phyloP scores from a whole-genome alignment of 805 yeast genomes.

The Yarrowia bubula region DNA sequence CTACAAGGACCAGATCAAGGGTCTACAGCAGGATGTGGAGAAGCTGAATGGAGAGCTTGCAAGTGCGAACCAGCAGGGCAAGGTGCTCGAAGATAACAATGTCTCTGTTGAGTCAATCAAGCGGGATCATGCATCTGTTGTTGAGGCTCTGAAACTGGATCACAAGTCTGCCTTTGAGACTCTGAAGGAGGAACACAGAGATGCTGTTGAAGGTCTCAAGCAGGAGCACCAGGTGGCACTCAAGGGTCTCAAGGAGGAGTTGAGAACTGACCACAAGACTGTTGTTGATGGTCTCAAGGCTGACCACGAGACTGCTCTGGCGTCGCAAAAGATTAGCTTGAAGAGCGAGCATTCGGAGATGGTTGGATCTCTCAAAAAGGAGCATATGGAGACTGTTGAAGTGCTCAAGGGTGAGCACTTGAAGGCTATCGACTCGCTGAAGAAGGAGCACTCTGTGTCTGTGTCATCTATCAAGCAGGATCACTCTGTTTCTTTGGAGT shows the following conservation, averaged over 20 bases:
- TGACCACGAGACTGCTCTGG: background rate
- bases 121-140: background rate
- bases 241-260: background rate
- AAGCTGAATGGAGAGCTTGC: background rate
- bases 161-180: background rate
- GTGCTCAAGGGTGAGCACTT: background rate
- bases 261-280: background rate
- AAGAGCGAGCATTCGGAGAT: background rate
- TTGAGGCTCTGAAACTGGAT: background rate
- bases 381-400: background rate
- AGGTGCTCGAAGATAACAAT: background rate
- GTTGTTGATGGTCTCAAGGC: background rate
- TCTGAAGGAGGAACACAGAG: background rate
- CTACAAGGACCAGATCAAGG: conserved; percentile 24
- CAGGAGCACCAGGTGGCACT: background rate
- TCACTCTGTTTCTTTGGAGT: background rate
- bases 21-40: background rate
- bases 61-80: background rate
- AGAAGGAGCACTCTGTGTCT: background rate
- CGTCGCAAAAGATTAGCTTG: background rate
- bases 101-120: background rate
- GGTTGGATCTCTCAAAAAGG: background rate
- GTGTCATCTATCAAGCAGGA: background rate
- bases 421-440: background rate
- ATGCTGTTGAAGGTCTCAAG: background rate